These are phyloP conservation scores for Ascocoryne sarcoides DNA, from an alignment of 2,329 filamentous ascomycete genomes.

Conservation along the genomic window DNA sequence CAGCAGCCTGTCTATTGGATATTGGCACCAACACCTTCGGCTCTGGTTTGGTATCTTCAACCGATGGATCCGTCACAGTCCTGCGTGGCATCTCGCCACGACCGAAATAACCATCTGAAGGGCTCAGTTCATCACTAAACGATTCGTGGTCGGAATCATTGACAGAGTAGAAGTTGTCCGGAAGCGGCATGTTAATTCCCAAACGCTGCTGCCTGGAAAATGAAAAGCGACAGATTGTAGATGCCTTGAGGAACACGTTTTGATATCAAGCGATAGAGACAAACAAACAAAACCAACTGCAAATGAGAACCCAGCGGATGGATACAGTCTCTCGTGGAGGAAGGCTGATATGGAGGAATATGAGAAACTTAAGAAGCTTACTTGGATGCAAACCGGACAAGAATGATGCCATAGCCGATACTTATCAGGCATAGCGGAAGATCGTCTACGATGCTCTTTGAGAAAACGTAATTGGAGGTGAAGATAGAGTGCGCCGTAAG, in stretches of 20 bases:
- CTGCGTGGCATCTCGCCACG: constrained; percentile 9
- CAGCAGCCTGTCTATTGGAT: constrained; percentile 10
- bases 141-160: constrained; percentile 19
- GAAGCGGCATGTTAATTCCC: constrained; percentile 11
- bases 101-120: constrained; percentile 26
- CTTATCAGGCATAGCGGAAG: no score
- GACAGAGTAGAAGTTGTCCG: constrained; percentile 21
- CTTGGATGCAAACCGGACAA: not conserved
- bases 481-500: no score
- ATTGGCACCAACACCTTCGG: constrained; percentile 19
- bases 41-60: constrained; percentile 16
- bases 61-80: constrained; percentile 21
- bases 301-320: not conserved
- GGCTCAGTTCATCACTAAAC: constrained; percentile 23
- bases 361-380: not conserved
- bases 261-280: not conserved
- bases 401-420: no score
- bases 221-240: not conserved
- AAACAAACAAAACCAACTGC: not conserved
- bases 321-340: no score
- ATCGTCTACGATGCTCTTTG: no score
- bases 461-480: no score
- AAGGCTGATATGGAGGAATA: not conserved
- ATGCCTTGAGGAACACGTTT: not conserved
- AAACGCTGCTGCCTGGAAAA: constrained; percentile 9